These are phyloP conservation scores for Oryza punctata DNA, from an alignment of 176 grass and related monocot species.

Conservation along the genomic window DNA sequence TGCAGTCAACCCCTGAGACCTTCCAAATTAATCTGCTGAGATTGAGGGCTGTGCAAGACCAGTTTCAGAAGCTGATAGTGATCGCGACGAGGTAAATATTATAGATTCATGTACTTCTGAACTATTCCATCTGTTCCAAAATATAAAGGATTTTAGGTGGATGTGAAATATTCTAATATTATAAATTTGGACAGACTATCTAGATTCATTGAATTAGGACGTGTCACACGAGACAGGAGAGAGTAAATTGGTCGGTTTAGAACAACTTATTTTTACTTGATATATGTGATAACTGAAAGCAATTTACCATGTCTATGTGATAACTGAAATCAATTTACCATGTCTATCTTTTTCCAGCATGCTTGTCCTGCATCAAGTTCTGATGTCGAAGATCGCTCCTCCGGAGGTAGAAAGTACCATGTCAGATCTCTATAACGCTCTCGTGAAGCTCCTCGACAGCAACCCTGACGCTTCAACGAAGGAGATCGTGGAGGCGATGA, in stretches of 20 bases:
- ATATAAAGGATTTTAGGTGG: no score
- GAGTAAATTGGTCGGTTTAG: no score
- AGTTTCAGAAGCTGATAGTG: conserved; percentile 81
- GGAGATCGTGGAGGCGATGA: conserved; percentile 71
- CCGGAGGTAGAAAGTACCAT: conserved; percentile 39
- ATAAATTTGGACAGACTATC: no score
- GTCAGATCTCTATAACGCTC: conserved; percentile 48
- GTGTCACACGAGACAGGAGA: no score
- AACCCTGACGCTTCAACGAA: conserved; percentile 57
- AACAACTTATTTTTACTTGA: no score
- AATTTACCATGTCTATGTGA: neutral
- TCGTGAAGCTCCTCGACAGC: conserved; percentile 56
- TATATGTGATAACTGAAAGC: neutral
- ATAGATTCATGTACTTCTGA: neutral
- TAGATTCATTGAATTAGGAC: no score
- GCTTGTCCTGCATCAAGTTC: conserved; percentile 78
- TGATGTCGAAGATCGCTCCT: conserved; percentile 46
- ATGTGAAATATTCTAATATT: no score
- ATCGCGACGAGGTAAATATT: conserved; percentile 69
- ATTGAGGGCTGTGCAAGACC: conserved; percentile 70
- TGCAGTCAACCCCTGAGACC: conserved; percentile 68
- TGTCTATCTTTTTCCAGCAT: conserved; percentile 53
- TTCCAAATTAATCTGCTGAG: conserved; percentile 71
- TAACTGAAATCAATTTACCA: conserved; percentile 7
- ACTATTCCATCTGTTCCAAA: no score